Evolutionary conservation across 805 yeast species (phyloP), one percentile per base, ranked within the genome.

Genomic region (Wickerhamiella slavikovae): DNA sequence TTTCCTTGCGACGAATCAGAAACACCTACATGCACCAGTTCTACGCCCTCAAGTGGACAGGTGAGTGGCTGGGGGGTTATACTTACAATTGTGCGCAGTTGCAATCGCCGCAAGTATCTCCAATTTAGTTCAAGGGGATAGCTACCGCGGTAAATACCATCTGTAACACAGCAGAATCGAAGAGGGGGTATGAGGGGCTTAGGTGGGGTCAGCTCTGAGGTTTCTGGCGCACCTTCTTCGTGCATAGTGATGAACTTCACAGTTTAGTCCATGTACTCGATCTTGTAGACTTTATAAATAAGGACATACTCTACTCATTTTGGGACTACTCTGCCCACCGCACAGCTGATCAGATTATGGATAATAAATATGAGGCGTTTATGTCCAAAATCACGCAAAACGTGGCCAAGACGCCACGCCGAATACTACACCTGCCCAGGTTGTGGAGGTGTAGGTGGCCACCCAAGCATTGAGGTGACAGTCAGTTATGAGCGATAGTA

Each of bases 121-220:
- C 66, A 60, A 44, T 80, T 83, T 32, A 71, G 62, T 27, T 69
- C 68, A 30, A 89, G 62, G 1, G 96, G 96, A 41, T 76, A 78
- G 1, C 91, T 74, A 0, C 96, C 96, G 27, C 96, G 54, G 43
- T 71, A 76, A 3, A 85, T 54, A 28, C 64, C 58, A 2, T 75
- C 68, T 41, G 74, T 78, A 2, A 83, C 67, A 11, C 68, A 58
- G 29, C 71, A 68, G 50, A 75, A 89, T 34, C 80, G 61, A 35
- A 83, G 57, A 2, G 98, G 96, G 14, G 45, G 43, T 17, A 37
- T 13, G 20, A 9, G n/a, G 27, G 14, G 24, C 12, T 12, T 22
- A 9, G 12, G n/a, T 6, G 24, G 5, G 12, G 6, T 11, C 24
- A 10, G 12, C 24, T 6, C 12, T 10, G 24, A 13, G 22, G 11